Conservation (phyloP, 768 basidiomycete genomes). For the Leccinum longicurvipes region DNA sequence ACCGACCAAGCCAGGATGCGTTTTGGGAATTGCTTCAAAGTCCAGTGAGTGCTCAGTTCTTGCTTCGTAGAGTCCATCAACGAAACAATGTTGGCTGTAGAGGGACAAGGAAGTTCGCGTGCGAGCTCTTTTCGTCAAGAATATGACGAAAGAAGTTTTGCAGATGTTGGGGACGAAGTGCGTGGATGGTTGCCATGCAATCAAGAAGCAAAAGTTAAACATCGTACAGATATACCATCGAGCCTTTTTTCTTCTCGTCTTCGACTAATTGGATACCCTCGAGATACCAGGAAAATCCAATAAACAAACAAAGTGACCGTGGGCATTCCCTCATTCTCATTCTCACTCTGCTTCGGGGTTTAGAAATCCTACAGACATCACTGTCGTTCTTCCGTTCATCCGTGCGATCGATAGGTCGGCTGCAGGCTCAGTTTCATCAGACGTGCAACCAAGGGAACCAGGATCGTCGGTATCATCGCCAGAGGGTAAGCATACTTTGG, state of each 20-base stretch:
- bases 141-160: slow-evolving; percentile 47
- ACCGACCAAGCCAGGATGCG: slow-evolving; percentile 12
- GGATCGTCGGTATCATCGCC: background rate
- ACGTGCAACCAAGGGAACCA: background rate
- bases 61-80: background rate
- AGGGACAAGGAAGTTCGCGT: slow-evolving; percentile 38
- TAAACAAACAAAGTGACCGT: slow-evolving; percentile 48
- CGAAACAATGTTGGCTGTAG: slow-evolving; percentile 8
- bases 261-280: slow-evolving; percentile 67
- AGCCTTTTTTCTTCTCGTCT: slow-evolving; percentile 65
- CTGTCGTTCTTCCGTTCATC: slow-evolving; percentile 52
- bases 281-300: slow-evolving; percentile 52
- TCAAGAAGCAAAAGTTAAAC: background rate
- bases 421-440: background rate
- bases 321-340: slow-evolving; percentile 32
- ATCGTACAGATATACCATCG: slow-evolving; percentile 44
- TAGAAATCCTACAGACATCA: slow-evolving; percentile 42
- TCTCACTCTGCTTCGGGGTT: background rate
- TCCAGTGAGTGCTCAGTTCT: slow-evolving; percentile 31
- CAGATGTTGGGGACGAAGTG: slow-evolving; percentile 58
- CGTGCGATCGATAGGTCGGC: slow-evolving; percentile 29
- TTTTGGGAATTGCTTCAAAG: slow-evolving; percentile 36
- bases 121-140: slow-evolving; percentile 49
- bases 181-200: slow-evolving; percentile 1
- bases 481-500: slow-evolving; percentile 6